Base-by-base conservation (phyloP, 1,284 basidiomycete genomes). In the Entoloma clypeatum region DNA sequence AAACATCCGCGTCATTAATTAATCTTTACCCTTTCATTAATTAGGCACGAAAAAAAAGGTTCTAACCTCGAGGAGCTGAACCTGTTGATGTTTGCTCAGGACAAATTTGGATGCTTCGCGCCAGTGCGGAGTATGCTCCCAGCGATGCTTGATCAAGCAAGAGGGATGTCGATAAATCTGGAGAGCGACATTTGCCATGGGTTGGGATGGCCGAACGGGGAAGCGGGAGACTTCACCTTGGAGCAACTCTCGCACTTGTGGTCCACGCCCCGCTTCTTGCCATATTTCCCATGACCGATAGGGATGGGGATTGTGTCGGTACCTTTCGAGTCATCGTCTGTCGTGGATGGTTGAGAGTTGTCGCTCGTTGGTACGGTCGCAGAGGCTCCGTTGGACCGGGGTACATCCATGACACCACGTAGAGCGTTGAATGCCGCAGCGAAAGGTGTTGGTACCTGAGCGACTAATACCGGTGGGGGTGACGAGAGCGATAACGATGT, bases 71-170 rank as follows among this genome's bases (percentile, higher is more conserved):
- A 99, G 83, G 43, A 98, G 71, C 60, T 98, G 95, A 1, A 99
- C 95, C 58, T 98, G 95, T 60, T 98, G 94, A 61, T 99, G 95
- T 69, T 98, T 99, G 67, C 85, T 90, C 54, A 97, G 74, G 42
- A 94, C 80, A 57, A 95, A 86, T 64, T 95, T 94, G 53, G 88
- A 92, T 0, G 92, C 91, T 64, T 94, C 92, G 37, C 90, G 88
- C 95, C 95, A 99, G 60, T 97, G 93, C 25, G 91, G 90, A 19
- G 88, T 92, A 58, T 98, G 93, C 61, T 98, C 94, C 93, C 93
- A 97, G 26, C 93, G 86, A 59, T 97, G 93, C 67, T 97, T 97
- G 68, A 94, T 89, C 36, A 97, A 73, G 63, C 93, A 96, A 14
- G 86, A 91, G 3, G 92, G 93, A 60, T 97, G 93, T 35, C 92